Conservation (phyloP, 1,284 basidiomycete genomes). For the Austroboletus rostrupii region DNA sequence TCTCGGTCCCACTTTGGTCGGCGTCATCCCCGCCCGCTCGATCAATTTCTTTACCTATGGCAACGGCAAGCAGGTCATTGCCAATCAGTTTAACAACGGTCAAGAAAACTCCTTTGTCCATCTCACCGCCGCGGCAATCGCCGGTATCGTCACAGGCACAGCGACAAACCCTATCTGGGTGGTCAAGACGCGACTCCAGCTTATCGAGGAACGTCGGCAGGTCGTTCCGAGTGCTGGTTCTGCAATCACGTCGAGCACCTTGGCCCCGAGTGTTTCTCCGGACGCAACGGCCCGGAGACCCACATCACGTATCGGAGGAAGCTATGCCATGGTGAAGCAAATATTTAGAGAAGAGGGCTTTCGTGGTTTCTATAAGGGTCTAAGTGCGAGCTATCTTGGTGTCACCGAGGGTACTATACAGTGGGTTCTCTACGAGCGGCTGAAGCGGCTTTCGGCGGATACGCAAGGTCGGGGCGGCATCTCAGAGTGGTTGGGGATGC, state of each 20-base stretch:
- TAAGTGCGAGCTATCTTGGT: constrained; percentile 93
- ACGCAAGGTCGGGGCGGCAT: constrained; percentile 54
- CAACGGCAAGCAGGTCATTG: constrained; percentile 91
- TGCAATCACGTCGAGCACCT: not conserved
- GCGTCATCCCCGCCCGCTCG: constrained; percentile 91
- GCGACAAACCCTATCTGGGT: constrained; percentile 99
- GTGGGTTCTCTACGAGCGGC: constrained; percentile 92
- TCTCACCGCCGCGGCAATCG: constrained; percentile 80
- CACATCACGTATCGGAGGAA: constrained; percentile 42
- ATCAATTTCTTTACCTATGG: constrained; percentile 99
- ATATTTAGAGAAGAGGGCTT: constrained; percentile 84
- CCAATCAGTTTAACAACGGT: constrained; percentile 78
- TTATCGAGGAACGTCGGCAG: constrained; percentile 38
- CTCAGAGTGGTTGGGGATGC: constrained; percentile 73
- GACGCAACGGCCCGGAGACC: constrained; percentile 2
- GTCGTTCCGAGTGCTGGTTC: not conserved
- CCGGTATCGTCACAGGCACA: constrained; percentile 83
- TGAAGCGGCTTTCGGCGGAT: constrained; percentile 62
- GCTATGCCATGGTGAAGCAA: constrained; percentile 59
- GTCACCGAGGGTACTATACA: constrained; percentile 97
- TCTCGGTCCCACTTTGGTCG: constrained; percentile 90
- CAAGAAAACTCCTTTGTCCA: constrained; percentile 85
- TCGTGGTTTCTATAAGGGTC: constrained; percentile 89
- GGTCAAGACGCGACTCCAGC: constrained; percentile 92
- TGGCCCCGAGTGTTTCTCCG: not conserved